Conservation (phyloP, 2,329 filamentous ascomycete genomes). For the Shiraia sp. region DNA sequence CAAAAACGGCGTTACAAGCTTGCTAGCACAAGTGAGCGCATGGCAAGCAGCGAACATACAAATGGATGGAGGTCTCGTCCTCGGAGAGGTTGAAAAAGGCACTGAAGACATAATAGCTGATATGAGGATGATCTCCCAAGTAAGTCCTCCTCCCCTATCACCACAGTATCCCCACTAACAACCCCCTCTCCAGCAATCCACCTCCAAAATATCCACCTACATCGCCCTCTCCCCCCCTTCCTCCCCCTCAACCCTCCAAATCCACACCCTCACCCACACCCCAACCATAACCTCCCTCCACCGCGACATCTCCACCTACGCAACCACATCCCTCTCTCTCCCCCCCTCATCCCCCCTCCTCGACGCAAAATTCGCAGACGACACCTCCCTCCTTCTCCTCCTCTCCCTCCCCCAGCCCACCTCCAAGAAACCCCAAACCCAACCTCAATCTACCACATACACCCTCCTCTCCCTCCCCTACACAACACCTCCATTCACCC, state of each 20-base stretch:
- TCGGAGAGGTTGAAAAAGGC: slow-evolving; percentile 45
- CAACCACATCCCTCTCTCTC: slow-evolving; percentile 60
- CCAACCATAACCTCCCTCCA: slow-evolving; percentile 48
- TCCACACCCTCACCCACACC: slow-evolving; percentile 41
- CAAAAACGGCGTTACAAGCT: slow-evolving; percentile 35
- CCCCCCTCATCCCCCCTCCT: slow-evolving; percentile 45
- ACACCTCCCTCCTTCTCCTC: slow-evolving; percentile 64
- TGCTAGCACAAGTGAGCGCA: slow-evolving; percentile 46
- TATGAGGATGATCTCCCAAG: slow-evolving; percentile 61
- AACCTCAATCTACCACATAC: too few species aligned
- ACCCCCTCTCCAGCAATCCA: slow-evolving; percentile 3
- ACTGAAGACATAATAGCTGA: slow-evolving; percentile 50
- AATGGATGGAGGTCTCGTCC: slow-evolving; percentile 66
- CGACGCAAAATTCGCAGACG: slow-evolving; percentile 71
- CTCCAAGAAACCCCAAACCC: slow-evolving; percentile 1
- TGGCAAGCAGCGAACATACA: slow-evolving; percentile 60
- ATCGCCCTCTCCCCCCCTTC: slow-evolving; percentile 22
- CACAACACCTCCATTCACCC: slow-evolving; percentile 4
- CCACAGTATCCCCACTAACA: background rate
- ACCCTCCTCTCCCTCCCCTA: slow-evolving; percentile 28
- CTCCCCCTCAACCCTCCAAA: slow-evolving; percentile 12
- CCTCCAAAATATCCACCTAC: slow-evolving; percentile 29
- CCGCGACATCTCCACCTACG: slow-evolving; percentile 28
- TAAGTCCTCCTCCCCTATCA: slow-evolving; percentile 26
- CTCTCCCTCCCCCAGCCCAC: slow-evolving; percentile 39